phyloP scores from a whole-genome alignment of 2,329 filamentous ascomycete genomes.

The Penicillium verrucosum region DNA sequence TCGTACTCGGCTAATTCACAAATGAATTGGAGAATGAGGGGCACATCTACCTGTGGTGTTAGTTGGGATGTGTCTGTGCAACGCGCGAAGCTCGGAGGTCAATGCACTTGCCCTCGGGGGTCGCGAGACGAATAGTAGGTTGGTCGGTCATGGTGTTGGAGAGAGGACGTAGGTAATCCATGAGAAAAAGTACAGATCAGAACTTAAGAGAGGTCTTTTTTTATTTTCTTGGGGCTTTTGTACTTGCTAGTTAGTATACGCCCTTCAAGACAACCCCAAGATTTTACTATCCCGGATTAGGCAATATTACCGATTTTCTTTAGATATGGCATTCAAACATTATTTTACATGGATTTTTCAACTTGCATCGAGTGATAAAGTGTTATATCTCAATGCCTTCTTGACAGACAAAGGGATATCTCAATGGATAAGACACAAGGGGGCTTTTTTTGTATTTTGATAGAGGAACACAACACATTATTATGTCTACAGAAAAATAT shows the following conservation, averaged over 20 bases:
- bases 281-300: conserved; percentile 1
- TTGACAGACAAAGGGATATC: too few relatives aligned
- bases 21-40: conserved; percentile 76
- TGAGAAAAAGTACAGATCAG: neutral
- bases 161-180: conserved; percentile 9
- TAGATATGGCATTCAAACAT: neutral
- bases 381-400: neutral
- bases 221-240: neutral
- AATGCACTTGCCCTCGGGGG: conserved; percentile 34
- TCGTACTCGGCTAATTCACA: conserved; percentile 86
- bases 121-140: conserved; percentile 42
- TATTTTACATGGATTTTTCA: neutral
- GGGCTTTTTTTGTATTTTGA: neutral
- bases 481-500: conserved; percentile 1
- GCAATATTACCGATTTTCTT: neutral
- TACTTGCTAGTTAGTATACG: neutral
- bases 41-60: conserved; percentile 60
- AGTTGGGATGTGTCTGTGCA: conserved; percentile 3
- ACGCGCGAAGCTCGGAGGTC: neutral
- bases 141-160: conserved; percentile 30
- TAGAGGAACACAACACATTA: neutral
- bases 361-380: neutral
- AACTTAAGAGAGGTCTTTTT: neutral
- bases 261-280: neutral
- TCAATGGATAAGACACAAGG: neutral